Conservation (phyloP, 768 basidiomycete genomes). For the Pleurotus platypus region DNA sequence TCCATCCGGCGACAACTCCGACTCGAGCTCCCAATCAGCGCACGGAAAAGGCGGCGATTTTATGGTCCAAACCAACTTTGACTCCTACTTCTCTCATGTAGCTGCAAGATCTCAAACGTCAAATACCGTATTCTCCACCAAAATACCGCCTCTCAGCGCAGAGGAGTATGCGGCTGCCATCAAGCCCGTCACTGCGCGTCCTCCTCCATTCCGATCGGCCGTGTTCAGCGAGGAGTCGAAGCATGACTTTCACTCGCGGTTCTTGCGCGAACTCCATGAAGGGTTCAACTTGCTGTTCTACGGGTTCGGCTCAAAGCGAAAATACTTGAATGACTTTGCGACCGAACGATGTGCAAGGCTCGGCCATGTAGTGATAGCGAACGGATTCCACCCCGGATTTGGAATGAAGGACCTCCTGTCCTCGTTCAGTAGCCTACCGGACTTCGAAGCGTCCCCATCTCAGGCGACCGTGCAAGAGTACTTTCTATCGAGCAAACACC, state of each 20-base stretch:
- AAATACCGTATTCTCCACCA: constrained; percentile 71
- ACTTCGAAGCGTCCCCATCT: constrained; percentile 30
- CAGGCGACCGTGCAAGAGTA: constrained; percentile 53
- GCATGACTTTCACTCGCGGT: constrained; percentile 50
- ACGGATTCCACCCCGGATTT: constrained; percentile 73
- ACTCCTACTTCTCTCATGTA: constrained; percentile 77
- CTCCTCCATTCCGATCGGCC: constrained; percentile 28
- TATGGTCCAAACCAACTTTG: constrained; percentile 69
- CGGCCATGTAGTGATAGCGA: constrained; percentile 75
- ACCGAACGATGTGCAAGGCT: constrained; percentile 44
- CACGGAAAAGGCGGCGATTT: constrained; percentile 14
- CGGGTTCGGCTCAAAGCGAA: constrained; percentile 86
- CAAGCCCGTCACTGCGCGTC: constrained; percentile 21
- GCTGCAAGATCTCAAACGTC: constrained; percentile 70
- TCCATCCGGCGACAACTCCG: not conserved
- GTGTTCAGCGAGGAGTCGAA: constrained; percentile 28
- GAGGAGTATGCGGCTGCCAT: constrained; percentile 56
- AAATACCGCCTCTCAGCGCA: constrained; percentile 65
- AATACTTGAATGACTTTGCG: constrained; percentile 73
- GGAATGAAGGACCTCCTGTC: constrained; percentile 64
- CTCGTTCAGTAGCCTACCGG: constrained; percentile 53
- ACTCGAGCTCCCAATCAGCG: not conserved
- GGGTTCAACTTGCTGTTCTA: constrained; percentile 90
- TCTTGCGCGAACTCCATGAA: constrained; percentile 66
- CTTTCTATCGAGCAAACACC: constrained; percentile 41